Evolutionary conservation across 108 stramenopile genomes (phyloP).

Genomic region (Aurantiochytrium sp.): DNA sequence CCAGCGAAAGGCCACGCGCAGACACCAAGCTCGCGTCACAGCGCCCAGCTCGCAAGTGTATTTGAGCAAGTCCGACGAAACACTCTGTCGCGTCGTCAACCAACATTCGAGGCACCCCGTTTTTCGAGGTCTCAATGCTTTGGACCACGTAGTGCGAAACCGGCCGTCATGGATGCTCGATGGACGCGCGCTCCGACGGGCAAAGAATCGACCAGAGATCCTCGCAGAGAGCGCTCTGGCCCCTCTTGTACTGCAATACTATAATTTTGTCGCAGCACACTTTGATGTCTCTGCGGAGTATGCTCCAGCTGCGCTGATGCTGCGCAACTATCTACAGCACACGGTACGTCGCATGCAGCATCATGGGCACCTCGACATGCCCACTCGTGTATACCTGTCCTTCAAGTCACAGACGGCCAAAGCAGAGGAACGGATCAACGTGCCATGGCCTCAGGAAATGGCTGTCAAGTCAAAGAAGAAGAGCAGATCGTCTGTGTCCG

Average conservation of each 20-base stretch:
- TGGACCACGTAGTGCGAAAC: neutral
- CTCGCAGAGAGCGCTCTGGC: neutral
- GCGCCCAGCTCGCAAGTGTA: neutral
- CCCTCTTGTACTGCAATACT: neutral
- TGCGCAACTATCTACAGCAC: neutral
- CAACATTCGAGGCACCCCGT: neutral
- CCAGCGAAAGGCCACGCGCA: neutral
- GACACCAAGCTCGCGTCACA: neutral
- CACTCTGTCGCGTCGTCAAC: neutral
- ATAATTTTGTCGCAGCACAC: neutral
- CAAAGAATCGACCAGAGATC: neutral
- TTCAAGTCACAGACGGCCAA: constrained; percentile 9
- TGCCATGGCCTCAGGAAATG: too few relatives aligned
- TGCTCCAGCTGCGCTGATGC: neutral
- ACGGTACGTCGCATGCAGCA: neutral
- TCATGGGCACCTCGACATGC: neutral
- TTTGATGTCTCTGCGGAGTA: neutral
- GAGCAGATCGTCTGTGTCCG: too few relatives aligned
- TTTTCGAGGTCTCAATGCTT: neutral
- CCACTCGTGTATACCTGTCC: neutral
- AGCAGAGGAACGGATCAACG: neutral
- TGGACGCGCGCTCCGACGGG: neutral
- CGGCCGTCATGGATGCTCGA: neutral
- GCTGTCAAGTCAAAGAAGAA: too few relatives aligned
- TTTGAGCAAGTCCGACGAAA: neutral